phyloP scores from a whole-genome alignment of 2,329 filamentous ascomycete species.

The Neodidymelliopsis sp. region DNA sequence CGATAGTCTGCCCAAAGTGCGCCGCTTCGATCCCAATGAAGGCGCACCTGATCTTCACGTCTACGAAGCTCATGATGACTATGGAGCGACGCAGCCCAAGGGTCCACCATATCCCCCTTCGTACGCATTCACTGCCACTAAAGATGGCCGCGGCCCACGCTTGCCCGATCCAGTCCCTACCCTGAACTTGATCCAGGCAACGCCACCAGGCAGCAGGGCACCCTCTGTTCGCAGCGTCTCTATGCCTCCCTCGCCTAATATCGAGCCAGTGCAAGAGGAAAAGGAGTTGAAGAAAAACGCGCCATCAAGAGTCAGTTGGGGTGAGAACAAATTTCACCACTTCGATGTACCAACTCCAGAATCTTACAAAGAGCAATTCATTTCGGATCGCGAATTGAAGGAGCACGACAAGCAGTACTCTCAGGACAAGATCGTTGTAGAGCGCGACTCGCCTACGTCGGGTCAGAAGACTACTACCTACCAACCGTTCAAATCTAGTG shows the following conservation, averaged over 20 bases:
- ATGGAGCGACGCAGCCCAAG: conserved; percentile 33
- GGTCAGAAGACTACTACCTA: conserved; percentile 39
- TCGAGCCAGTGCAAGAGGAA: conserved; percentile 36
- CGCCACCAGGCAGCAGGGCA: conserved; percentile 61
- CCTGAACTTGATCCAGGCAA: conserved; percentile 66
- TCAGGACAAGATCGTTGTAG: conserved; percentile 51
- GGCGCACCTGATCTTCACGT: conserved; percentile 55
- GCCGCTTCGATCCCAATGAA: conserved; percentile 51
- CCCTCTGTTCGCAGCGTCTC: conserved; percentile 48
- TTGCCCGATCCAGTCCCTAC: conserved; percentile 58
- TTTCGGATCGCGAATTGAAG: conserved; percentile 42
- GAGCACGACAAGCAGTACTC: conserved; percentile 31
- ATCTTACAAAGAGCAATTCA: conserved; percentile 48
- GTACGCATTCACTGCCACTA: conserved; percentile 50
- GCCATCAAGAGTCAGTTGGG: conserved; percentile 55
- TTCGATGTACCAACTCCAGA: conserved; percentile 58
- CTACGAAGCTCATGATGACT: conserved; percentile 52
- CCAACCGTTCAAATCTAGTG: conserved; percentile 40
- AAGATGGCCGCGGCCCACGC: conserved; percentile 47
- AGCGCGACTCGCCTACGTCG: conserved; percentile 44
- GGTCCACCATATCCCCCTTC: conserved; percentile 47
- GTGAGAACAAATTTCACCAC: conserved; percentile 55
- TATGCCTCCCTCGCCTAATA: conserved; percentile 44
- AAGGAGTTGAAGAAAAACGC: conserved; percentile 36
- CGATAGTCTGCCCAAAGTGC: conserved; percentile 45